Conservation (phyloP, 352 stramenopile species). For the Phytophthora cajani region DNA sequence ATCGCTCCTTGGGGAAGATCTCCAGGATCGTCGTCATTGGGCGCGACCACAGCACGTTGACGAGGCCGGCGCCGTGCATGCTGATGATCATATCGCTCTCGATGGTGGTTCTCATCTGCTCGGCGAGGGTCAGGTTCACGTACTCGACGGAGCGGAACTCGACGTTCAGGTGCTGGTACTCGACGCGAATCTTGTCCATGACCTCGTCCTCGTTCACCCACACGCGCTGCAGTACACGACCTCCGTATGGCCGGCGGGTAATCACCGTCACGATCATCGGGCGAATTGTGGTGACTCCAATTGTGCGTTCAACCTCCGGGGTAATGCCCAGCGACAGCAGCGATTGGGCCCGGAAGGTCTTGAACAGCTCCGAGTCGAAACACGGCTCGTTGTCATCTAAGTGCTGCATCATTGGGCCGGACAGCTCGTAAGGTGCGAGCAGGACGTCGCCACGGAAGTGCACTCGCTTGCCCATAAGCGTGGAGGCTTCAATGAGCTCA, state of each 20-base stretch:
- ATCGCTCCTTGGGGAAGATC: conserved; percentile 67
- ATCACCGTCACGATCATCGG: conserved; percentile 66
- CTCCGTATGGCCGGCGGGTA: conserved; percentile 54
- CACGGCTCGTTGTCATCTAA: conserved; percentile 71
- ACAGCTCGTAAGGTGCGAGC: conserved; percentile 58
- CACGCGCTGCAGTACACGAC: conserved; percentile 59
- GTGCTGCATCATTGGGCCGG: conserved; percentile 74
- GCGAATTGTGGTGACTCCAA: conserved; percentile 16
- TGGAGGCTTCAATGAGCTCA: conserved; percentile 36
- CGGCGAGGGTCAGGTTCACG: conserved; percentile 51
- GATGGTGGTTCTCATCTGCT: conserved; percentile 73
- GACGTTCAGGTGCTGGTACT: conserved; percentile 44
- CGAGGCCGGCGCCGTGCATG: conserved; percentile 84
- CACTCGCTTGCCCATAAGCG: conserved; percentile 38
- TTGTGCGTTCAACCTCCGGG: conserved; percentile 30
- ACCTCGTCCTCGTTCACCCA: conserved; percentile 77
- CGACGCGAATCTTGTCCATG: conserved; percentile 44
- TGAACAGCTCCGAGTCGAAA: conserved; percentile 54
- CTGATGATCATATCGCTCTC: conserved; percentile 81
- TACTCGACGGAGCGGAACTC: conserved; percentile 74
- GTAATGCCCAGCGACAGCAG: conserved; percentile 40
- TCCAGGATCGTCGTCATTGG: conserved; percentile 66
- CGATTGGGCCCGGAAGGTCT: conserved; percentile 50
- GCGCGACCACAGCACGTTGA: conserved; percentile 75
- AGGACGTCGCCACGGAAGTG: conserved; percentile 58